Base-by-base conservation (phyloP, 176 grass and related monocot genomes). In the Ananas comosus region DNA sequence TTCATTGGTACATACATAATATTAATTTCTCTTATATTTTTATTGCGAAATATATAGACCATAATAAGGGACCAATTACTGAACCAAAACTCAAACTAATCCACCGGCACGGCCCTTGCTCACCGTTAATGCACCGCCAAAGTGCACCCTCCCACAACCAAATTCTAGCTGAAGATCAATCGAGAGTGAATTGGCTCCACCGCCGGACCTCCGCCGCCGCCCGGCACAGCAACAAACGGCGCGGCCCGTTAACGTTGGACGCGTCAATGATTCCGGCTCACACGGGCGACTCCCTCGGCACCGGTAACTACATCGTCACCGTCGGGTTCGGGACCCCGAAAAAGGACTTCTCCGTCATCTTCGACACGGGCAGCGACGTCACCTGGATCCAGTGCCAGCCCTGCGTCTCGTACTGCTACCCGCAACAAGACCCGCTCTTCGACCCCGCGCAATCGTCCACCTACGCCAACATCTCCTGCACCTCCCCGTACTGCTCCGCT, bases 321-420 rank as follows among this genome's bases (percentile, higher is more conserved):
- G 21, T 96, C 16, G 84, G 87, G 0, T 65, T 96, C 2, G 91
- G 91, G 53, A 96, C 84, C 72, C 91, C 91, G 14, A 42, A 47
- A 65, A 11, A 11, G 51, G 65, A 13, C 63, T 75, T 64, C 65
- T 85, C 87, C 11, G 79, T 96, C 33, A 18, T 83, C 59, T 91
- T 96, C 66, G 91, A 96, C 91, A 96, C 91, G 14, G 91, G 91
- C 71, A 96, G 91, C 80, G 91, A 96, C 73, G 83, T 86, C 67
- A 91, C 87, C 12, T 96, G 91, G 91, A 88, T 96, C 76, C 91
- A 96, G 67, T 96, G 91, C 80, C 53, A 70, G 67, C 91, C 91
- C 2, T 96, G 91, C 52, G 79, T 76, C 23, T 68, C 1, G 1
- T 10, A 2, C 49, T 90, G 94, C 74, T 85, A 97, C 81, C 2